Conservation (phyloP, 441 rosid genomes). For the Capsella rubella region DNA sequence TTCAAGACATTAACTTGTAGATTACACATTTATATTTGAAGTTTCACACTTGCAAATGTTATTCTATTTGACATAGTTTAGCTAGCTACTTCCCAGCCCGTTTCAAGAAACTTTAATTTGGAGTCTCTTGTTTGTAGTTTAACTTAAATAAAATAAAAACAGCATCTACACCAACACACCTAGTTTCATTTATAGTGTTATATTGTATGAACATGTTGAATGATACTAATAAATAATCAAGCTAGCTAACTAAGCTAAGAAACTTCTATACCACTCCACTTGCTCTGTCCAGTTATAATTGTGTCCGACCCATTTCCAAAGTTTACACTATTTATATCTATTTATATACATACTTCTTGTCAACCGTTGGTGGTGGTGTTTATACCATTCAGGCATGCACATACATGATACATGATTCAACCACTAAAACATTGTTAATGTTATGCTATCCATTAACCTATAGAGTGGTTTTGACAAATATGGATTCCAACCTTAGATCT, state of each 20-base stretch:
- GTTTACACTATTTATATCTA: slow-evolving; percentile 18
- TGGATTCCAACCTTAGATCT: slow-evolving; percentile 22
- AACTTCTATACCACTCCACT: slow-evolving; percentile 35
- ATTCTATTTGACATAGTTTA: slow-evolving; percentile 9
- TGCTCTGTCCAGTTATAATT: slow-evolving; percentile 42
- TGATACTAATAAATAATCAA: not conserved
- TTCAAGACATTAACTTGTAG: slow-evolving; percentile 15
- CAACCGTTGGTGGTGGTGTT: slow-evolving; percentile 15
- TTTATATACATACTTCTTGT: not conserved
- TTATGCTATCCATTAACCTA: slow-evolving; percentile 7
- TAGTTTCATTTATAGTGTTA: not conserved
- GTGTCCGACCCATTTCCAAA: slow-evolving; percentile 32
- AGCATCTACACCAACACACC: slow-evolving; percentile 7
- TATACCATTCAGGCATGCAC: slow-evolving; percentile 8
- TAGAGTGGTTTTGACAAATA: not conserved
- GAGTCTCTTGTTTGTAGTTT: slow-evolving; percentile 17
- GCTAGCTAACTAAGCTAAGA: slow-evolving; percentile 14
- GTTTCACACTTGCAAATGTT: slow-evolving; percentile 27
- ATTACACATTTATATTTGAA: slow-evolving; percentile 29
- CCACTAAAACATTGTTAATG: not conserved
- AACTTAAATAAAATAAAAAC: slow-evolving; percentile 14
- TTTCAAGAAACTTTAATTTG: not conserved
- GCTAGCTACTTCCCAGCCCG: slow-evolving; percentile 23
- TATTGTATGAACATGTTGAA: not conserved
- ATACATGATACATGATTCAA: not conserved